These are phyloP conservation scores for Aspergillus indologenus DNA, from an alignment of 495 filamentous ascomycete genomes.

Conservation along the genomic window DNA sequence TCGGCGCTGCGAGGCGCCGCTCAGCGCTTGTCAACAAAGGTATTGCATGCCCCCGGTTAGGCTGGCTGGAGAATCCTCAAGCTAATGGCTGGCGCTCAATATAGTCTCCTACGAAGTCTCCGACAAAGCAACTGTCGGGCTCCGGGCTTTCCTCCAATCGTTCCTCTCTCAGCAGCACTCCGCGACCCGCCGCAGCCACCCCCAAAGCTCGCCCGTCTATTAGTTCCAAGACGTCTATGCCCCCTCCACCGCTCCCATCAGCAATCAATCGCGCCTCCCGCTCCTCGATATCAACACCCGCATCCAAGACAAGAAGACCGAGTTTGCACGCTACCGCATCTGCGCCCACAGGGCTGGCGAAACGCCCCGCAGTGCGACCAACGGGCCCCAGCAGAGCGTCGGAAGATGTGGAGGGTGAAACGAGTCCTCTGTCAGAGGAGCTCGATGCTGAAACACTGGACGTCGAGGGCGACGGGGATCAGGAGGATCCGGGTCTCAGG, in stretches of 20 bases:
- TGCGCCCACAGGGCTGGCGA: constrained; percentile 27
- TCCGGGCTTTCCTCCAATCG: constrained; percentile 53
- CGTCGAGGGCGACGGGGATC: constrained; percentile 26
- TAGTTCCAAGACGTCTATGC: constrained; percentile 62
- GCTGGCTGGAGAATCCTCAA: background rate
- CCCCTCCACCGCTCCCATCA: constrained; percentile 51
- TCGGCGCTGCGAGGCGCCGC: constrained; percentile 48
- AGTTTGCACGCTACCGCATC: constrained; percentile 28
- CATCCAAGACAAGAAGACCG: constrained; percentile 36
- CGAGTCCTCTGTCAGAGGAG: constrained; percentile 32
- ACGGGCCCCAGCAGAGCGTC: constrained; percentile 26
- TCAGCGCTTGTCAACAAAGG: constrained; percentile 56
- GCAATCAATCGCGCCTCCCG: constrained; percentile 32
- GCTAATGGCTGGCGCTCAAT: background rate
- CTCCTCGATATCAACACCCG: constrained; percentile 37
- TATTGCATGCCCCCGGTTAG: constrained; percentile 23
- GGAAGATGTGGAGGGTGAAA: constrained; percentile 28
- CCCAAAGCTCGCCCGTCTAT: constrained; percentile 53
- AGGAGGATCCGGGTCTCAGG: constrained; percentile 15
- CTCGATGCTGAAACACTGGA: constrained; percentile 27
- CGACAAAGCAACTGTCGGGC: constrained; percentile 68
- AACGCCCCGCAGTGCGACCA: constrained; percentile 40
- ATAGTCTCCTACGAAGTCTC: constrained; percentile 75
- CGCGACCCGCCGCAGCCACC: constrained; percentile 37
- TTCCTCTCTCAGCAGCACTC: constrained; percentile 50